Conservation (phyloP, 2,329 filamentous ascomycete genomes). For the Dactylellina haptotyla region DNA sequence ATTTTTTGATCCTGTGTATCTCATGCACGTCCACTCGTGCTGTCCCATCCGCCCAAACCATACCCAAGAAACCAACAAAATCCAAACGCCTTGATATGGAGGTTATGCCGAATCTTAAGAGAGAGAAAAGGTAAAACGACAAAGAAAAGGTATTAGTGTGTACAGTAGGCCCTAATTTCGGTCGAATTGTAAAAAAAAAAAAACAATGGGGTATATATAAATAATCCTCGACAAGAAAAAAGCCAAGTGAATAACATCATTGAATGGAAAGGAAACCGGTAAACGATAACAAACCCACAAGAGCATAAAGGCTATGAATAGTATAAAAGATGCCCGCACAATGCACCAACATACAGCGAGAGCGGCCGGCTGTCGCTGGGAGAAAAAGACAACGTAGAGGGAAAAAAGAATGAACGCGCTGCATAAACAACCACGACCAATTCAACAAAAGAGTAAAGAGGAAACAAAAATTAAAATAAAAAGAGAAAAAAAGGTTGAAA, state of each 20-base stretch:
- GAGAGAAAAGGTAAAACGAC: background rate
- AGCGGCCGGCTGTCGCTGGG: background rate
- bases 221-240: slow-evolving; percentile 27
- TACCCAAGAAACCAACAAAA: background rate
- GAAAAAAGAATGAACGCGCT: background rate
- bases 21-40: slow-evolving; percentile 7
- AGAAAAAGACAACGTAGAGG: background rate
- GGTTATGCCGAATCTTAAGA: slow-evolving; percentile 3
- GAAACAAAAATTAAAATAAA: slow-evolving; percentile 10
- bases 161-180: too few relatives aligned
- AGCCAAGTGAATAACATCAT: too few relatives aligned
- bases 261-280: too few relatives aligned
- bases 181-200: slow-evolving; percentile 14
- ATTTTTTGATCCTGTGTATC: background rate
- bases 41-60: slow-evolving; percentile 26
- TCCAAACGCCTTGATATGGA: slow-evolving; percentile 15
- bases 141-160: background rate
- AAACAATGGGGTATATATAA: slow-evolving; percentile 37
- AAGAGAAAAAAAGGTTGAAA: slow-evolving; percentile 19
- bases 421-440: background rate
- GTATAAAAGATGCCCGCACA: slow-evolving; percentile 4
- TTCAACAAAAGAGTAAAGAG: background rate
- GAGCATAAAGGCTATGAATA: background rate
- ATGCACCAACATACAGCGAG: slow-evolving; percentile 10
- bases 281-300: background rate